These are phyloP conservation scores for Cytospora piceae DNA, from an alignment of 2,329 filamentous ascomycete species.

Conservation along the genomic window DNA sequence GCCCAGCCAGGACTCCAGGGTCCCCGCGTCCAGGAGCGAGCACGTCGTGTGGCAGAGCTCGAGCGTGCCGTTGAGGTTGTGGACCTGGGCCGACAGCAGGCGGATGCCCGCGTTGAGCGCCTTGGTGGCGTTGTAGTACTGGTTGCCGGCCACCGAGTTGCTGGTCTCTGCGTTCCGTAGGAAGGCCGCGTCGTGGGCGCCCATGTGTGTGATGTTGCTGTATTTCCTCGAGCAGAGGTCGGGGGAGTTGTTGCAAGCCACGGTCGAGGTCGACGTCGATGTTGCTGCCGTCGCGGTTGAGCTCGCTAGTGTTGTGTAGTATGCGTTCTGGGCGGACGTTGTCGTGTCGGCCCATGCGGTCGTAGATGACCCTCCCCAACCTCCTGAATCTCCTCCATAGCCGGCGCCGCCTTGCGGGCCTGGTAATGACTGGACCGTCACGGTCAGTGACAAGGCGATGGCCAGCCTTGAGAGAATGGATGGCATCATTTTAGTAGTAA, in stretches of 20 bases:
- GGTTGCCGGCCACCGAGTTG: conserved; percentile 70
- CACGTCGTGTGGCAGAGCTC: conserved; percentile 74
- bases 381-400: conserved; percentile 6
- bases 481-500: conserved; percentile 15
- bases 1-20: conserved; percentile 64
- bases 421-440: conserved; percentile 24
- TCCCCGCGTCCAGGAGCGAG: conserved; percentile 68
- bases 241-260: conserved; percentile 81
- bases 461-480: conserved; percentile 21
- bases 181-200: conserved; percentile 76
- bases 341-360: conserved; percentile 16
- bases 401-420: conserved; percentile 22
- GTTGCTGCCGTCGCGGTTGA: not conserved
- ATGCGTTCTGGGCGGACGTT: conserved; percentile 11
- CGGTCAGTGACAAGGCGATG: conserved; percentile 22
- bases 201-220: conserved; percentile 77
- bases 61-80: conserved; percentile 61
- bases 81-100: conserved; percentile 72
- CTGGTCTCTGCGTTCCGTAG: conserved; percentile 64
- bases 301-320: conserved; percentile 21
- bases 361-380: conserved; percentile 12
- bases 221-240: conserved; percentile 72
- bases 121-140: conserved; percentile 72
- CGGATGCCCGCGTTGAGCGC: conserved; percentile 74
- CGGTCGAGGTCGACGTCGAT: conserved; percentile 38